Evolutionary conservation across 177 flowering plant species (phyloP).

Genomic region (Vitis hybrid): DNA sequence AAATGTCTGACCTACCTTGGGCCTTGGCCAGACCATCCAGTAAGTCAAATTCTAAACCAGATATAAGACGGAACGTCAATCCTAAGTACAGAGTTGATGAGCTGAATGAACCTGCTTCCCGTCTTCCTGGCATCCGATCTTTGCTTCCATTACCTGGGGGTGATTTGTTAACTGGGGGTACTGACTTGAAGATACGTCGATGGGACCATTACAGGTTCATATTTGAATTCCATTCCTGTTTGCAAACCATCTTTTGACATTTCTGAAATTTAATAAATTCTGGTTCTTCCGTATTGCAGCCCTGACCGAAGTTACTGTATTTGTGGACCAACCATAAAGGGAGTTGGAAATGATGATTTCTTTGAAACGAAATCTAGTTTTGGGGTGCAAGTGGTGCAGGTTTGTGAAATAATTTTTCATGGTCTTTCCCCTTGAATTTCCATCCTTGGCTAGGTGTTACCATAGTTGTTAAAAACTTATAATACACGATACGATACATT

Average conservation of each 20-base stretch:
- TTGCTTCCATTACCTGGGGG: conserved; percentile 96
- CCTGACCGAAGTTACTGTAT: conserved; percentile 85
- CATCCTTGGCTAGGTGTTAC: too few relatives aligned
- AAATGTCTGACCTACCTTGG: conserved; percentile 71
- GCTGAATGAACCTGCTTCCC: conserved; percentile 81
- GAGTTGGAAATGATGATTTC: conserved; percentile 65
- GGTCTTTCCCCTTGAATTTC: neutral
- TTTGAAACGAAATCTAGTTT: conserved; percentile 78
- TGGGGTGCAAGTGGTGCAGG: conserved; percentile 96
- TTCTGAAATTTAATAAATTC: neutral
- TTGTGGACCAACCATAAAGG: conserved; percentile 86
- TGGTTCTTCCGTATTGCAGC: conserved; percentile 38
- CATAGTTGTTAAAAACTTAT: too few relatives aligned
- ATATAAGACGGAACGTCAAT: conserved; percentile 47
- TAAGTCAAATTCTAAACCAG: conserved; percentile 57
- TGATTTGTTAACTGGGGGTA: conserved; percentile 91
- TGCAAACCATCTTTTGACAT: neutral
- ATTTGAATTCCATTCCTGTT: neutral
- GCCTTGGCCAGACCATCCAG: conserved; percentile 69
- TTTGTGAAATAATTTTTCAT: conserved; percentile 22
- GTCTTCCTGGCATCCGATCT: conserved; percentile 87
- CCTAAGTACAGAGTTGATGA: conserved; percentile 80
- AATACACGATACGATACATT: too few relatives aligned
- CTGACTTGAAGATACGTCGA: conserved; percentile 89
- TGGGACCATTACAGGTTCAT: conserved; percentile 92